Conservation (phyloP, 1,284 basidiomycete species). For the Ceratobasidium sp. region DNA sequence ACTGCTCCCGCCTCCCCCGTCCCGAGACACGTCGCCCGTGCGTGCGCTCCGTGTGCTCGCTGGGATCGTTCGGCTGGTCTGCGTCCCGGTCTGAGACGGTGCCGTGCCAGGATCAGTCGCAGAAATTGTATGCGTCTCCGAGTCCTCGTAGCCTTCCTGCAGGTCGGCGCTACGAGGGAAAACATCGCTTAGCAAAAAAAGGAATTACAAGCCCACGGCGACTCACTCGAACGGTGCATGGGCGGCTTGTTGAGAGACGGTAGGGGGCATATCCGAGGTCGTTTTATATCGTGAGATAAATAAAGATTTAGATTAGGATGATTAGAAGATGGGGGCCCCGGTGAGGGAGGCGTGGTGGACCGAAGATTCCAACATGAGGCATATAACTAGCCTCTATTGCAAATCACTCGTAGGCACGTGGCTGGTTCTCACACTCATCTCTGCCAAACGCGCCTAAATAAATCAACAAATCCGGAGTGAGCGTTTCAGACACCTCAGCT, state of each 20-base stretch:
- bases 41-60: no score
- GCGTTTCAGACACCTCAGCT: background rate
- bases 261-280: slow-evolving; percentile 20
- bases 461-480: slow-evolving; percentile 8
- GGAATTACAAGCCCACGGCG: background rate
- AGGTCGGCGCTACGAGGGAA: slow-evolving; percentile 1
- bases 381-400: slow-evolving; percentile 6
- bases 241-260: slow-evolving; percentile 1
- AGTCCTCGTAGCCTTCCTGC: slow-evolving; percentile 10
- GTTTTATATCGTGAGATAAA: slow-evolving; percentile 26
- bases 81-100: background rate
- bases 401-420: slow-evolving; percentile 21
- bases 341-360: slow-evolving; percentile 4
- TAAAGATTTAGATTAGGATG: background rate
- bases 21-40: background rate
- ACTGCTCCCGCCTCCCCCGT: slow-evolving; percentile 9
- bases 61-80: background rate
- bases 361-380: slow-evolving; percentile 26
- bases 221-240: slow-evolving; percentile 40
- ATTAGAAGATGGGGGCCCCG: slow-evolving; percentile 9
- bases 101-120: slow-evolving; percentile 16
- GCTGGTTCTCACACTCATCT: slow-evolving; percentile 9
- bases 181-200: background rate
- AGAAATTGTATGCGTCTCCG: slow-evolving; percentile 12
- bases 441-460: slow-evolving; percentile 17